Percentiles rank a stretch among this genome's conserved stretches.
Conservation (phyloP, 371 early-diverging fungal species). For the Actinomortierella wolfii region DNA sequence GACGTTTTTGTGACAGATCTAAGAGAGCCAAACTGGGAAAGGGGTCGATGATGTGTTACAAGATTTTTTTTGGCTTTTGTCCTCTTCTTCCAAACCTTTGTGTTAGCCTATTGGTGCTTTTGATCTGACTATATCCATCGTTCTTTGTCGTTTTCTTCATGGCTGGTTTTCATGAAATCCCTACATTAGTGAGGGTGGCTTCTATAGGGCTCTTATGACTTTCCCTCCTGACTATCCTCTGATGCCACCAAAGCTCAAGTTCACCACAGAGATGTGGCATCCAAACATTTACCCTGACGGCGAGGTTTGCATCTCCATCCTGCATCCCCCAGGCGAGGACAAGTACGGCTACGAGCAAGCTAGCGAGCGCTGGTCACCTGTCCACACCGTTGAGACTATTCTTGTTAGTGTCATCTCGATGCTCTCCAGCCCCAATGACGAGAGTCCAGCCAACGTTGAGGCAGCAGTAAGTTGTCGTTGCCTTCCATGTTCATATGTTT, state of each 20-base stretch:
- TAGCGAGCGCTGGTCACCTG: conserved; percentile 92
- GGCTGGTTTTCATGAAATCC: conserved; percentile 18
- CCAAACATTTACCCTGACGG: conserved; percentile 87
- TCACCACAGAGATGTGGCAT: conserved; percentile 83
- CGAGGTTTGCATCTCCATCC: conserved; percentile 91
- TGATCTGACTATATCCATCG: not conserved
- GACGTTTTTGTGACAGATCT: too few relatives aligned
- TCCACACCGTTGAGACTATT: conserved; percentile 95
- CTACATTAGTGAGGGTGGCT: conserved; percentile 78
- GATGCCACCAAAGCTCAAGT: conserved; percentile 86
- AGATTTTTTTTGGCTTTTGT: too few relatives aligned
- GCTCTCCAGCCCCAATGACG: conserved; percentile 92
- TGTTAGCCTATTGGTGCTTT: too few relatives aligned
- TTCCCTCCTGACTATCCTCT: conserved; percentile 85
- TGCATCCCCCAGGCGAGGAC: conserved; percentile 86
- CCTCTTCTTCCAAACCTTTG: not conserved
- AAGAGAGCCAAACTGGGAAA: too few relatives aligned
- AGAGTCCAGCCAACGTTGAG: conserved; percentile 92
- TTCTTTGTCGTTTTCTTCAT: conserved; percentile 1
- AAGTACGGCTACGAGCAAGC: conserved; percentile 92
- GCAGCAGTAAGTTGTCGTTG: conserved; percentile 70
- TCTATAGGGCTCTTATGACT: conserved; percentile 84
- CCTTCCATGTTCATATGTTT: not conserved
- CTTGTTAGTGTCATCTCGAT: conserved; percentile 86
- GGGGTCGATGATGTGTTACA: too few relatives aligned